Conservation (phyloP, 1,139 yeast genomes). For the Saccharomyces pastorianus region DNA sequence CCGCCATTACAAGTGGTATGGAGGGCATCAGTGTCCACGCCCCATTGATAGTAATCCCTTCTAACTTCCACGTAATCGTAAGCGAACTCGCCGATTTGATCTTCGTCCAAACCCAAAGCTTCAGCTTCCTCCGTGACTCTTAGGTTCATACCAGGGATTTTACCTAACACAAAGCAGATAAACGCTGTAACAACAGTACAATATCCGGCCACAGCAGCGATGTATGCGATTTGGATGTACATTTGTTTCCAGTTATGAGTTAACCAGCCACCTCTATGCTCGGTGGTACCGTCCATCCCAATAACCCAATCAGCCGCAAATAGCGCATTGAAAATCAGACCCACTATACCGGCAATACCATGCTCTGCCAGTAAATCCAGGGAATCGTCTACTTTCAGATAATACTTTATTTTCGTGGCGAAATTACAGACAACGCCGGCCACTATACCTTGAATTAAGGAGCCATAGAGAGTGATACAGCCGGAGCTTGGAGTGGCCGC, state of each 20-base stretch:
- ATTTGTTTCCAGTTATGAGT: slow-evolving; percentile 85
- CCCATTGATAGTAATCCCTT: slow-evolving; percentile 80
- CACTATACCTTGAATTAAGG: no score
- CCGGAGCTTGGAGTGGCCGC: no score
- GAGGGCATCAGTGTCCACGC: slow-evolving; percentile 17
- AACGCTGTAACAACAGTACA: slow-evolving; percentile 70
- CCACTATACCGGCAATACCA: slow-evolving; percentile 91
- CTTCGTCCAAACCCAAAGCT: slow-evolving; percentile 87
- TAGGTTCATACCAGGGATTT: slow-evolving; percentile 74
- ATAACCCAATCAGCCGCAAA: slow-evolving; percentile 87
- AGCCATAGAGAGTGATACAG: no score
- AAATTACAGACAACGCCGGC: no score
- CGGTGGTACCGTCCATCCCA: slow-evolving; percentile 79
- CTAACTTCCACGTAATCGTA: slow-evolving; percentile 96
- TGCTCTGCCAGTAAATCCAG: slow-evolving; percentile 95
- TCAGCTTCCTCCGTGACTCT: slow-evolving; percentile 82
- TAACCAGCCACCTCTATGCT: slow-evolving; percentile 86
- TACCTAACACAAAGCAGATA: slow-evolving; percentile 64
- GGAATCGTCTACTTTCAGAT: slow-evolving; percentile 80
- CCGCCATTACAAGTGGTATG: neutral
- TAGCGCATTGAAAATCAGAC: slow-evolving; percentile 76
- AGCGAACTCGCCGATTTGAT: slow-evolving; percentile 96
- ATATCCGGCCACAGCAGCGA: slow-evolving; percentile 67
- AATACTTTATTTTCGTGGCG: slow-evolving; percentile 9
- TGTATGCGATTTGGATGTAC: slow-evolving; percentile 81